phyloP scores from a whole-genome alignment of 2,329 filamentous ascomycete species.

The Alternaria angustiovoidea region DNA sequence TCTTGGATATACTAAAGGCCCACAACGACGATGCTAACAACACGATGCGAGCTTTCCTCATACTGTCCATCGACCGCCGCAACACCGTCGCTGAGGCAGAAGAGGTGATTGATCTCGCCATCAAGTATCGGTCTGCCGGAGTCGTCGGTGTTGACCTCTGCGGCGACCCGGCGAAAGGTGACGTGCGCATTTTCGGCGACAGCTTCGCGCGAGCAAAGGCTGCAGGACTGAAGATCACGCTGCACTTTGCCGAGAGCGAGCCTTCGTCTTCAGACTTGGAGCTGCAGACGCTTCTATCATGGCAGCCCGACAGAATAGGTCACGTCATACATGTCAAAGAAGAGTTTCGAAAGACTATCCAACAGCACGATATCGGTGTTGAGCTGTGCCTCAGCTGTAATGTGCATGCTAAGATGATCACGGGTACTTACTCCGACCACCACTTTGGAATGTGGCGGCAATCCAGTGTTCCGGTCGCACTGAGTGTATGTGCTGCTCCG shows the following conservation, averaged over 20 bases:
- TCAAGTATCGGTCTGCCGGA: slow-evolving; percentile 60
- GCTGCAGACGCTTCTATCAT: slow-evolving; percentile 69
- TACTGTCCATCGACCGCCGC: slow-evolving; percentile 78
- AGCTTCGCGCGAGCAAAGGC: slow-evolving; percentile 66
- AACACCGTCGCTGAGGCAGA: slow-evolving; percentile 66
- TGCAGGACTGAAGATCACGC: slow-evolving; percentile 68
- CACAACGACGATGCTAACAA: slow-evolving; percentile 55
- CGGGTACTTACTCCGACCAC: slow-evolving; percentile 70
- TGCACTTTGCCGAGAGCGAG: slow-evolving; percentile 80
- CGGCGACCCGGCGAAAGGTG: slow-evolving; percentile 73
- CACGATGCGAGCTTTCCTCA: slow-evolving; percentile 68
- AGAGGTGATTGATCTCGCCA: slow-evolving; percentile 71
- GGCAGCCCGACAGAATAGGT: slow-evolving; percentile 73
- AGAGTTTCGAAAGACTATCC: slow-evolving; percentile 65
- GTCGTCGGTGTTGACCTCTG: slow-evolving; percentile 82
- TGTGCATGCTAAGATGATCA: slow-evolving; percentile 76
- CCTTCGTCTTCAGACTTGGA: slow-evolving; percentile 66
- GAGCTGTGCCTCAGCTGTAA: slow-evolving; percentile 85
- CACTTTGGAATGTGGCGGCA: slow-evolving; percentile 79
- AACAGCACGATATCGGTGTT: slow-evolving; percentile 65
- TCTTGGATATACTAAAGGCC: slow-evolving; percentile 69
- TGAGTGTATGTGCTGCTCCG: slow-evolving; percentile 67
- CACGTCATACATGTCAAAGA: slow-evolving; percentile 80
- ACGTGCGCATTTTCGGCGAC: slow-evolving; percentile 66
- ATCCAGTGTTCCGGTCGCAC: slow-evolving; percentile 62